Percentiles rank a stretch among this genome's conserved stretches.
These are phyloP conservation scores for Leccinum broughii DNA, from an alignment of 768 basidiomycete genomes.

Conservation along the genomic window DNA sequence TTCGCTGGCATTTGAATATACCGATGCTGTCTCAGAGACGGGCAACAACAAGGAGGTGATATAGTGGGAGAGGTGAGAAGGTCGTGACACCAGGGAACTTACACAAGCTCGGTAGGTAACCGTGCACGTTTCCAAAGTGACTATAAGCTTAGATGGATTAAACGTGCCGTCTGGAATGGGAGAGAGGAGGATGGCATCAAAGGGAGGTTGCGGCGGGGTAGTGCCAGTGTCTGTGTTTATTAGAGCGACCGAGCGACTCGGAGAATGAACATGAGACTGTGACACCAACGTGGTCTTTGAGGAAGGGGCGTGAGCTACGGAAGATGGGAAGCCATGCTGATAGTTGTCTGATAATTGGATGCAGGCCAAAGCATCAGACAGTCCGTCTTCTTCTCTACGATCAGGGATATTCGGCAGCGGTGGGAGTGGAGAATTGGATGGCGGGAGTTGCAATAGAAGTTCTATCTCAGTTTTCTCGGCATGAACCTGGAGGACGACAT, in stretches of 20 bases:
- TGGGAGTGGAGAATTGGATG: constrained; percentile 52
- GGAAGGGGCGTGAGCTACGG: constrained; percentile 39
- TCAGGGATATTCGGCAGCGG: constrained; percentile 42
- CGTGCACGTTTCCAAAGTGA: constrained; percentile 76
- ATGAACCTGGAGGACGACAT: constrained; percentile 9
- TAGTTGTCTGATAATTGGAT: constrained; percentile 26
- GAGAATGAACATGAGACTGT: constrained; percentile 36
- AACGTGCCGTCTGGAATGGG: constrained; percentile 46
- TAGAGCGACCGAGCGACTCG: constrained; percentile 44
- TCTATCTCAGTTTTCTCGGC: constrained; percentile 17
- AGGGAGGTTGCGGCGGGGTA: constrained; percentile 54
- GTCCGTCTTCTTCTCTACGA: neutral
- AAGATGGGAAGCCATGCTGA: constrained; percentile 28
- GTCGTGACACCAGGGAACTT: constrained; percentile 64
- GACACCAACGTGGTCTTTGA: constrained; percentile 26
- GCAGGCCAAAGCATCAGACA: constrained; percentile 21
- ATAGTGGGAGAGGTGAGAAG: constrained; percentile 65
- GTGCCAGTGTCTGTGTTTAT: constrained; percentile 41
- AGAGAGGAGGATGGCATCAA: constrained; percentile 67
- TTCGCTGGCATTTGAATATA: constrained; percentile 55
- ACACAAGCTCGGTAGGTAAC: constrained; percentile 64
- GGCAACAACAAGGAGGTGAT: constrained; percentile 45
- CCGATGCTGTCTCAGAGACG: constrained; percentile 51
- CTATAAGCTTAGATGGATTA: constrained; percentile 62
- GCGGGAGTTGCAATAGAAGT: constrained; percentile 34